A percentile compares a stretch with the other conserved stretches of the same genome.
These are phyloP conservation scores for Solanum piurae DNA, from an alignment of 257 asterid genomes.

Conservation along the genomic window DNA sequence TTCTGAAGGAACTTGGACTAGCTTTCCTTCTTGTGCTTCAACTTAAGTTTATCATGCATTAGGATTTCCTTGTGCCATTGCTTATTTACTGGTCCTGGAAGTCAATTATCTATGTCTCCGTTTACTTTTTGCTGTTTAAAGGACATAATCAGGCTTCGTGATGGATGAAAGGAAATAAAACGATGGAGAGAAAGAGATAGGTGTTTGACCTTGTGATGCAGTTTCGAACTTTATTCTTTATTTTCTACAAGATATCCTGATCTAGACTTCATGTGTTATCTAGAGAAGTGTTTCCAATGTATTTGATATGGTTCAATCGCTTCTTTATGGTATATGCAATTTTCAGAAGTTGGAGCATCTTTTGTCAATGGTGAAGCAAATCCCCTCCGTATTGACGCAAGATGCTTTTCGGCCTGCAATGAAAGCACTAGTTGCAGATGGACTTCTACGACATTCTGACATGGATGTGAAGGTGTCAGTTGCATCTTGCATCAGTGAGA, in stretches of 20 bases:
- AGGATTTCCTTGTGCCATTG: not conserved
- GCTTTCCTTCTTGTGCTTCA: not conserved
- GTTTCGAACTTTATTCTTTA: not conserved
- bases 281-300: not conserved
- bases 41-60: not conserved
- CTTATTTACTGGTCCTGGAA: not conserved
- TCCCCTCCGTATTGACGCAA: not conserved
- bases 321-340: not conserved
- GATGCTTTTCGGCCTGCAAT: not conserved
- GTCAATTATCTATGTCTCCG: not conserved
- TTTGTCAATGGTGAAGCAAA: slow-evolving; percentile 7
- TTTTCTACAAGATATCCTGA: not conserved
- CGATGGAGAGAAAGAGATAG: not conserved
- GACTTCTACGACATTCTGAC: slow-evolving; percentile 7
- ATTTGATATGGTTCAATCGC: not conserved
- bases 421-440: slow-evolving; percentile 9
- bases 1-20: not conserved
- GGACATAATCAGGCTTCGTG: not conserved
- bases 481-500: slow-evolving; percentile 17
- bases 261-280: not conserved
- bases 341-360: slow-evolving; percentile 9
- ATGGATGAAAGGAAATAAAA: not conserved
- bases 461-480: slow-evolving; percentile 12
- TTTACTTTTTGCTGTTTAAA: not conserved
- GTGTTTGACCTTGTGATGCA: not conserved